Evolutionary conservation across 352 stramenopile species (phyloP).

Genomic region (Phytopythium litorale): DNA sequence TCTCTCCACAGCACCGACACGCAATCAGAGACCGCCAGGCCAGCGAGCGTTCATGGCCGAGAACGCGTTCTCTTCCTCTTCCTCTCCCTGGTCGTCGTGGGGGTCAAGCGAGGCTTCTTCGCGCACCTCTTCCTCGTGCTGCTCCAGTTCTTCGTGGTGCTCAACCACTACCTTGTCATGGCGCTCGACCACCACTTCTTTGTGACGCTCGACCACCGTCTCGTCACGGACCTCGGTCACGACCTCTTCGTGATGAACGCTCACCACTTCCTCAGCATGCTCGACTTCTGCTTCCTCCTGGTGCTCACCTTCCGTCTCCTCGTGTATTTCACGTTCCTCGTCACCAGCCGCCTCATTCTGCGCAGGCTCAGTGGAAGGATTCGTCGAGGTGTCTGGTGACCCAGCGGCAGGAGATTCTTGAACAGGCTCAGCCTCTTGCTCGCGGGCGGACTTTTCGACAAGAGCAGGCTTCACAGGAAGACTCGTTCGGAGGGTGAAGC

Average conservation of each 20-base stretch:
- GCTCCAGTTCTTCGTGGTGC: neutral
- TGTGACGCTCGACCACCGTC: neutral
- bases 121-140: neutral
- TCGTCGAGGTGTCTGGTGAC: neutral
- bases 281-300: neutral
- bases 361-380: neutral
- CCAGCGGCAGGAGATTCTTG: neutral
- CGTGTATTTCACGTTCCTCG: neutral
- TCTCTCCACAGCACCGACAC: neutral
- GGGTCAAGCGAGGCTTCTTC: neutral
- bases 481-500: conserved; percentile 1
- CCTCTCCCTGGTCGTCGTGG: conserved; percentile 4
- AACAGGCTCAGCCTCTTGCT: neutral
- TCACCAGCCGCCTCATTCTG: neutral
- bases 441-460: neutral
- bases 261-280: neutral
- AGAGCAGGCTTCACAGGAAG: neutral
- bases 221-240: neutral
- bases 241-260: too few species aligned
- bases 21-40: conserved; percentile 5
- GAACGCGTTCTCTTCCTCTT: conserved; percentile 14
- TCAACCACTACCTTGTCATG: neutral
- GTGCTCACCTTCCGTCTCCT: neutral
- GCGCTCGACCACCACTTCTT: neutral
- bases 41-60: conserved; percentile 8